A percentile compares a stretch with the other conserved stretches of the same genome.
phyloP scores from a whole-genome alignment of 208 protist genomes.

The Leishmania turanica region DNA sequence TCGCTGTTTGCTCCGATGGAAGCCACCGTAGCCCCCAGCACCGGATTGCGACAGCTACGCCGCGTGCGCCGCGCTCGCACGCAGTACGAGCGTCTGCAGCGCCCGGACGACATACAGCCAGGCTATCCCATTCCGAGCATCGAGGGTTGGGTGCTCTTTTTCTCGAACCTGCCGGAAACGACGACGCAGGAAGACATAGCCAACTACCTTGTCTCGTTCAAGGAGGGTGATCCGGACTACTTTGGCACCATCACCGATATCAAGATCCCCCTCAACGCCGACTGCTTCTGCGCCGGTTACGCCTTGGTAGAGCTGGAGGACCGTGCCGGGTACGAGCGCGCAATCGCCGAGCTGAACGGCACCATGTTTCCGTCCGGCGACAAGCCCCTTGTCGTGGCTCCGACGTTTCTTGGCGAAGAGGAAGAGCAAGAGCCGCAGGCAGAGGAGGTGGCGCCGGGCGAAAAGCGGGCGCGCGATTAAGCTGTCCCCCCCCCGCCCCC shows the following conservation, averaged over 20 bases:
- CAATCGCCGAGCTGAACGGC: constrained; percentile 60
- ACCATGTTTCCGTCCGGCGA: constrained; percentile 42
- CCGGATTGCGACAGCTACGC: constrained; percentile 47
- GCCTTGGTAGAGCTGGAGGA: constrained; percentile 75
- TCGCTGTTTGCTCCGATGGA: constrained; percentile 23
- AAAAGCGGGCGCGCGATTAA: constrained; percentile 40
- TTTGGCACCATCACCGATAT: constrained; percentile 71
- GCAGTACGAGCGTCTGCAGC: constrained; percentile 80
- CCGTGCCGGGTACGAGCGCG: constrained; percentile 61
- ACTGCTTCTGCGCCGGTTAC: constrained; percentile 79
- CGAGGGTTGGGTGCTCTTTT: constrained; percentile 83
- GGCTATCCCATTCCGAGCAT: constrained; percentile 79
- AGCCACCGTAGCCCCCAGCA: constrained; percentile 2
- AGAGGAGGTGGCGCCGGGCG: constrained; percentile 17
- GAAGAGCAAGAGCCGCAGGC: constrained; percentile 45
- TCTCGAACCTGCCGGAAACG: constrained; percentile 63
- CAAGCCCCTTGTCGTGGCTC: constrained; percentile 44
- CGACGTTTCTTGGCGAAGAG: constrained; percentile 80
- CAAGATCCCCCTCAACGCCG: constrained; percentile 61
- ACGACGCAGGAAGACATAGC: constrained; percentile 69
- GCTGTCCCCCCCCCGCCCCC: neutral
- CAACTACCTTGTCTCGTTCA: constrained; percentile 63
- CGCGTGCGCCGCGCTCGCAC: constrained; percentile 68
- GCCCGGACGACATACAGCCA: constrained; percentile 53
- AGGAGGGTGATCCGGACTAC: constrained; percentile 53